Base-by-base conservation (phyloP, 441 rosid genomes). In the Manihot esculenta region DNA sequence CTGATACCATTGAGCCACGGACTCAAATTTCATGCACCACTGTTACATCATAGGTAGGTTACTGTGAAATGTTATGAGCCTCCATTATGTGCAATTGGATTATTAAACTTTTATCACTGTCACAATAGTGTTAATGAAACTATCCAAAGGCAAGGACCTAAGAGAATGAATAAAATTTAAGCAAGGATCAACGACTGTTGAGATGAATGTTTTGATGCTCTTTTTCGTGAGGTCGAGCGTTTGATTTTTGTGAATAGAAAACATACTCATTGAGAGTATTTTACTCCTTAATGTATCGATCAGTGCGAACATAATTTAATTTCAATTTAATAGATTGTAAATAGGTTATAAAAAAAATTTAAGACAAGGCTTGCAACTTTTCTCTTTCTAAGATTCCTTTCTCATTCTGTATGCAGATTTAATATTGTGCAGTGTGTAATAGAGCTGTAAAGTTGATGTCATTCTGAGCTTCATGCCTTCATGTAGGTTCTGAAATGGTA, bases 1-100 rank as follows among this genome's bases (percentile, higher is more conserved):
- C 71, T 61, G 71, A 62, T 38, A 1, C 81, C 93, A 84, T 86
- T 87, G 97, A 89, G 94, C 97, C 91, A 77, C 87, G 86, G 80
- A 66, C 76, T 76, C 51, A 42, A 53, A 72, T 68, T 68, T 68
- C 68, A 50, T 55, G 76, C 68, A 77, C 76, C 53, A 74, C 75
- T 64, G 33, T 66, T 60, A 49, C 72, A 68, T 48, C 56, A 54
- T 80, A 84, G 84, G 82, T 78, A 84, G 87, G 87, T 72, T 42
- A 74, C 84, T 82, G 85, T 82, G 69, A 73, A 38, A 61, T 64
- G 9, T 59, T 55, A 64, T 67, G 68, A 65, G 64, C 80, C 78
- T 70, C 76, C 71, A 79, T 80, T 80, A 77, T 80, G 53, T 72
- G 80, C 79, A 45, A 18, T 54, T 49, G 35, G 69, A 66, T 66